Evolutionary conservation across 1,139 yeast species (phyloP), one percentile per base, ranked within the genome.

Genomic region (Scheffersomyces illinoinensis): DNA sequence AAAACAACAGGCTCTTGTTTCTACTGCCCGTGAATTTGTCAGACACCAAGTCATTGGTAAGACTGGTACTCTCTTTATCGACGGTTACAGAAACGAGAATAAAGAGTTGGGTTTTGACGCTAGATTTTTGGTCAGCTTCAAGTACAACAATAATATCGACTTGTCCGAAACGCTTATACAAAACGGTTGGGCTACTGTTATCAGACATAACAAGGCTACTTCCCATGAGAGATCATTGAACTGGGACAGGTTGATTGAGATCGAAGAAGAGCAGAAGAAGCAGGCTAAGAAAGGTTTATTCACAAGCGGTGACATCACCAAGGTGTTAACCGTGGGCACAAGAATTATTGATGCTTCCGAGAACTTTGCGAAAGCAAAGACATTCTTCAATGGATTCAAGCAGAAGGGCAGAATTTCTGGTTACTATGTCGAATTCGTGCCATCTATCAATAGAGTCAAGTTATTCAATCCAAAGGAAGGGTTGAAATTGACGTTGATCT

Each of bases 321-420:
- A 87, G 68, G 76, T 83, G 4, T 67, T 79, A 57, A 75, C 77
- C 47, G 85, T 83, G 19, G 79, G 87, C 21, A 86, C 85, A 48
- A 82, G 92, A 66, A 76, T 87, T 52, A 90, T 90, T 51, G 96
- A 92, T 71, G 96, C 96, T 2, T 89, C 95, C 14, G 97, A 90
- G 70, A 85, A 83, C 64, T 79, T 83, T 8, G 76, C 88, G 57
- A 86, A 91, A 68, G 93, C 97, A 50, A 87, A 87, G 64, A 87
- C 93, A 2, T 91, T 88, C 69, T 78, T 90, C 67, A 83, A 89
- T 61, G 86, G 91, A 1, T 84, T 91, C 66, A 86, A 85, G 68
- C 85, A 89, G 66, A 88, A 89, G 74, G 83, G 86, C 33, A 81
- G 85, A 63, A 82, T 90, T 57, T 76, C 87, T 23, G 92, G 86